phyloP scores from a whole-genome alignment of 192 early-diverging fungal genomes.

The Dissophora ornata region DNA sequence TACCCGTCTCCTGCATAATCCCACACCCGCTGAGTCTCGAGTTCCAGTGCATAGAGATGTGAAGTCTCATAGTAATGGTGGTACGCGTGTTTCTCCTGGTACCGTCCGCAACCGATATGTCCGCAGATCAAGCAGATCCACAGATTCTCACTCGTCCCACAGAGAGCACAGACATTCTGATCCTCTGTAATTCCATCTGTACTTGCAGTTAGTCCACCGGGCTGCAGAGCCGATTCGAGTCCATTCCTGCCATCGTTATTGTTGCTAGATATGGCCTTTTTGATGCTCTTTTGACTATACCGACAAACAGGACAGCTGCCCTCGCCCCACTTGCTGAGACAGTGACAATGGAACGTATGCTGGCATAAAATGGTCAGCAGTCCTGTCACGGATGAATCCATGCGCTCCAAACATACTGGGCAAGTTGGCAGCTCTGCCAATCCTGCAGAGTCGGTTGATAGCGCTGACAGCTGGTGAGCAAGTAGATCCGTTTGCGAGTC shows the following conservation, averaged over 20 bases:
- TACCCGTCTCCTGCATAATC: constrained; percentile 97
- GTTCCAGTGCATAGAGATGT: constrained; percentile 92
- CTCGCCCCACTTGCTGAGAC: constrained; percentile 92
- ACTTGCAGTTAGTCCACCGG: constrained; percentile 13
- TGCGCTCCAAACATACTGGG: constrained; percentile 95
- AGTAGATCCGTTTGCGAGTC: neutral
- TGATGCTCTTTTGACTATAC: constrained; percentile 71
- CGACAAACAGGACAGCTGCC: constrained; percentile 93
- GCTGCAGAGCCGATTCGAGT: neutral
- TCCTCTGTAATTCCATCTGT: constrained; percentile 33
- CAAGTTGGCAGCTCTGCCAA: constrained; percentile 90
- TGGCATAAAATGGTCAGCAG: constrained; percentile 93
- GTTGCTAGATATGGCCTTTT: neutral
- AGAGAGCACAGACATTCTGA: constrained; percentile 75
- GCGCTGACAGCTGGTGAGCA: neutral
- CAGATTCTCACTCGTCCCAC: constrained; percentile 79
- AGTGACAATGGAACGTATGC: constrained; percentile 95
- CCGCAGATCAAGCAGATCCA: constrained; percentile 99
- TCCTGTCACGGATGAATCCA: constrained; percentile 91
- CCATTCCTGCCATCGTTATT: neutral
- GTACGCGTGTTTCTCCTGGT: constrained; percentile 90
- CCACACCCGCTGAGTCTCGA: constrained; percentile 97
- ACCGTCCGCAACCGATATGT: constrained; percentile 95
- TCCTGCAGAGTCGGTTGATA: constrained; percentile 15
- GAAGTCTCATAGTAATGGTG: constrained; percentile 84